Evolutionary conservation across 495 filamentous ascomycete genomes (phyloP), one percentile per base, ranked within the genome.

Genomic region (Annulohypoxylon stygium): DNA sequence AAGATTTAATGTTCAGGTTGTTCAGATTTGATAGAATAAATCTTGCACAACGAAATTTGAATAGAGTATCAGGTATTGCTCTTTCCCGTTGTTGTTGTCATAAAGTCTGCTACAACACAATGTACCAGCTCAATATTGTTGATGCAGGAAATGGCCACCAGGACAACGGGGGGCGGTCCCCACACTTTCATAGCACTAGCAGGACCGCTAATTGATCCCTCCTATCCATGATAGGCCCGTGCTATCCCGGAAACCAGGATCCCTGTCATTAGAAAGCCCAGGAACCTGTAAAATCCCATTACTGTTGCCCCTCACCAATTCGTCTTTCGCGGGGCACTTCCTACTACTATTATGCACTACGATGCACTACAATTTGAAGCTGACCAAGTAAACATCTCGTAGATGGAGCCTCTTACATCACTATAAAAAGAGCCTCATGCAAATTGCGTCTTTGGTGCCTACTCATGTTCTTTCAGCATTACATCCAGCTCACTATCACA

Each of bases 101-200:
- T 65, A 69, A 69, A 54, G 26, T 54, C 23, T 67, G 33, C 50
- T 61, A 41, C 33, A n/a, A 26, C 23, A 16, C 63, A n/a, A 55
- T 60, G 36, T 47, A 47, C 43, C 18, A 45, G 41, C 36, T 39
- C 41, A 45, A n/a, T 45, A 34, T 61, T 74, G 71, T 74, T 74
- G 71, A 74, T 74, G 71, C 66, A 58, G 71, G 71, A 74, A 69
- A 74, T 70, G 63, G 67, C 43, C 53, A 63, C 71, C 72, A 75
- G 34, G 67, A 75, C 72, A 75, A 75, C 72, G 58, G 63, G 71
- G 60, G 61, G 48, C 34, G 26, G 45, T 43, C 51, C 39, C 43
- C 70, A 61, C 47, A 18, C 65, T 48, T 61, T 33, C 12, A 51
- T 33, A 37, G 50, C 66, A 68, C 65, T 63, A 73, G 61, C 39